Percentiles rank a stretch among this genome's conserved stretches.
phyloP scores from a whole-genome alignment of 2,329 filamentous ascomycete species.

The Pyrenochaeta sp. region DNA sequence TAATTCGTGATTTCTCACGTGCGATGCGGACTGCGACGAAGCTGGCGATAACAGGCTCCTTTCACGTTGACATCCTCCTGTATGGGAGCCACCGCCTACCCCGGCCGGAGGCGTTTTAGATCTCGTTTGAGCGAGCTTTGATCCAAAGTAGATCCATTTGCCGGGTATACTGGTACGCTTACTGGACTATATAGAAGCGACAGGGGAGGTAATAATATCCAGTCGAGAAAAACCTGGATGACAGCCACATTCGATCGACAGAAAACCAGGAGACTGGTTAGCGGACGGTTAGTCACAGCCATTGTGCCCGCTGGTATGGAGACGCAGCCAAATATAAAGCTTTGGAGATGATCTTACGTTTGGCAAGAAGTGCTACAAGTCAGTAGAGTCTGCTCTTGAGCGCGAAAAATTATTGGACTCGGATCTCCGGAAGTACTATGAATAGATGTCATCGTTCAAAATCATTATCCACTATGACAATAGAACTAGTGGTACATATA shows the following conservation, averaged over 20 bases:
- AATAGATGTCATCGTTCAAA: neutral
- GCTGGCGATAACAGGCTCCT: neutral
- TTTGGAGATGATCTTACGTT: neutral
- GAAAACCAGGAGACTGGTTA: neutral
- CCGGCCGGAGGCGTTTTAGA: neutral
- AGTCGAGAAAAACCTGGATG: neutral
- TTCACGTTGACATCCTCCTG: neutral
- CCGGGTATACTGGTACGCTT: constrained; percentile 8
- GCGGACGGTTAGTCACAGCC: neutral
- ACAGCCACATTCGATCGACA: neutral
- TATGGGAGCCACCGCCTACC: neutral
- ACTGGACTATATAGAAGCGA: neutral
- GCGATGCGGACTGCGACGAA: neutral
- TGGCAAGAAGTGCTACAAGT: too few relatives aligned
- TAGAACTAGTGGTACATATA: too few relatives aligned
- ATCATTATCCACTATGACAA: too few relatives aligned
- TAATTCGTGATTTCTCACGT: too few relatives aligned
- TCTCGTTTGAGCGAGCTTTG: neutral
- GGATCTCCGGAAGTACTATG: neutral
- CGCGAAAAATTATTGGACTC: neutral
- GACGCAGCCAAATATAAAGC: neutral
- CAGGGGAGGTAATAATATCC: neutral
- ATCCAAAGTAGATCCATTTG: constrained; percentile 2
- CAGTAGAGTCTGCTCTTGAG: too few relatives aligned
- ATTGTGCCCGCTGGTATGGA: neutral